These are phyloP conservation scores for Fonsecaea pugnacius DNA, from an alignment of 2,329 filamentous ascomycete species.

Conservation along the genomic window DNA sequence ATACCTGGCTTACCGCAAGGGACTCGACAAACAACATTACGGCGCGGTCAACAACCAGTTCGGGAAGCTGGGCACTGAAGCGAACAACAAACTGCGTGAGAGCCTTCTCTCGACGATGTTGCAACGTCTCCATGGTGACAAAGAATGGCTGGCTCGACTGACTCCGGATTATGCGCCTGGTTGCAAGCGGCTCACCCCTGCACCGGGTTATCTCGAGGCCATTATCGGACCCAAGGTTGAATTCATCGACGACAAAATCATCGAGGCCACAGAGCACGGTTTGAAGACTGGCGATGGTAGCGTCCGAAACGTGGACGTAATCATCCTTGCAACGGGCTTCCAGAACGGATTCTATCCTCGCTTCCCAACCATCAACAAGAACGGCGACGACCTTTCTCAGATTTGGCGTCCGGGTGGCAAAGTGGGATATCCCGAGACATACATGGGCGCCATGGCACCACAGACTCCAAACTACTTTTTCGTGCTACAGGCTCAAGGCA, in stretches of 20 bases:
- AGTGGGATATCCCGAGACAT: slow-evolving; percentile 39
- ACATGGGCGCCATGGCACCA: slow-evolving; percentile 42
- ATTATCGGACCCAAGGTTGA: slow-evolving; percentile 35
- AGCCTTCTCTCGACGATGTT: not conserved
- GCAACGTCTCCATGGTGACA: slow-evolving; percentile 6
- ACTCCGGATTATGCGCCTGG: slow-evolving; percentile 25
- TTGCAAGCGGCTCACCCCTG: slow-evolving; percentile 32
- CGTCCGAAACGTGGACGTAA: slow-evolving; percentile 40
- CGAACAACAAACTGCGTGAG: not conserved
- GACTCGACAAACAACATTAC: slow-evolving; percentile 7
- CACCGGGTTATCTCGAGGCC: slow-evolving; percentile 35
- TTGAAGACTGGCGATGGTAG: slow-evolving; percentile 42
- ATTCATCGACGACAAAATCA: slow-evolving; percentile 31
- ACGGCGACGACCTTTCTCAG: slow-evolving; percentile 38
- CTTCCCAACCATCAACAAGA: slow-evolving; percentile 41
- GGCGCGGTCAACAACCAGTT: slow-evolving; percentile 8
- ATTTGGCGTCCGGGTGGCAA: slow-evolving; percentile 39
- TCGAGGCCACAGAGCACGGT: slow-evolving; percentile 27
- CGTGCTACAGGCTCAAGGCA: slow-evolving; percentile 39
- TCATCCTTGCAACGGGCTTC: slow-evolving; percentile 45
- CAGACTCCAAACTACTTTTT: slow-evolving; percentile 41
- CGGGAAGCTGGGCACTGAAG: not conserved
- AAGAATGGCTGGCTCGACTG: slow-evolving; percentile 16
- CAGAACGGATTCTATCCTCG: slow-evolving; percentile 42
- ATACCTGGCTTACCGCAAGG: slow-evolving; percentile 7